Percentiles rank a stretch among this genome's conserved stretches.
Conservation (phyloP, 371 early-diverging fungal genomes). For the Mucor irregularis region DNA sequence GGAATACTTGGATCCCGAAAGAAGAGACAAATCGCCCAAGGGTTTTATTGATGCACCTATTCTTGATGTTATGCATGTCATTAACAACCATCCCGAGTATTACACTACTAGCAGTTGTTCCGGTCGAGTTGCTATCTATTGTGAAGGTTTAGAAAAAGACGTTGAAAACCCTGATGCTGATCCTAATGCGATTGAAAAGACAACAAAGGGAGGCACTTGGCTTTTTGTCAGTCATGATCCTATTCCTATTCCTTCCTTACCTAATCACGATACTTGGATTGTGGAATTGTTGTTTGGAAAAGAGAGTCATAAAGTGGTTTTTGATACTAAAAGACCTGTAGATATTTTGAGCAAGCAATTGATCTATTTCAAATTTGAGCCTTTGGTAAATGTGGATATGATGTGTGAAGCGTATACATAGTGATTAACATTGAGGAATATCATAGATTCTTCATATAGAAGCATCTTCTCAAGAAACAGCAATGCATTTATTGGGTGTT, state of each 20-base stretch:
- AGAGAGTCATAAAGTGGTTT: slow-evolving; percentile 29
- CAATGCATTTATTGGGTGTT: slow-evolving; percentile 51
- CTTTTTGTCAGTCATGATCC: slow-evolving; percentile 64
- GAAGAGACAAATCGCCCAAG: slow-evolving; percentile 64
- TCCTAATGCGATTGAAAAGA: slow-evolving; percentile 9
- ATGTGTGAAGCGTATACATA: no score
- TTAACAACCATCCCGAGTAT: slow-evolving; percentile 68
- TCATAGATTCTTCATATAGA: slow-evolving; percentile 65
- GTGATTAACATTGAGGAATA: not conserved
- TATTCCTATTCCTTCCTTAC: slow-evolving; percentile 35
- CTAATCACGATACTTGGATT: slow-evolving; percentile 26
- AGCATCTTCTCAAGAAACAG: slow-evolving; percentile 51
- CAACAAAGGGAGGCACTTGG: slow-evolving; percentile 63
- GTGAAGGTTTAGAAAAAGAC: slow-evolving; percentile 40
- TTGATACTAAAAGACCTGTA: slow-evolving; percentile 7
- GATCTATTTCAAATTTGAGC: slow-evolving; percentile 66
- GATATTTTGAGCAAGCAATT: slow-evolving; percentile 27
- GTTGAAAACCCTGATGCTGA: slow-evolving; percentile 4
- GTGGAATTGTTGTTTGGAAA: slow-evolving; percentile 40
- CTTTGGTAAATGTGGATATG: slow-evolving; percentile 47
- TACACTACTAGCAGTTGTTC: slow-evolving; percentile 67
- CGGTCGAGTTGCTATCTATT: slow-evolving; percentile 59
- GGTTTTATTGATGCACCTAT: slow-evolving; percentile 66
- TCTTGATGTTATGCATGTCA: slow-evolving; percentile 63
- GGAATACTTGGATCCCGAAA: slow-evolving; percentile 53